Conservation (phyloP, 2,329 filamentous ascomycete genomes). For the Pseudogymnoascus sp. region DNA sequence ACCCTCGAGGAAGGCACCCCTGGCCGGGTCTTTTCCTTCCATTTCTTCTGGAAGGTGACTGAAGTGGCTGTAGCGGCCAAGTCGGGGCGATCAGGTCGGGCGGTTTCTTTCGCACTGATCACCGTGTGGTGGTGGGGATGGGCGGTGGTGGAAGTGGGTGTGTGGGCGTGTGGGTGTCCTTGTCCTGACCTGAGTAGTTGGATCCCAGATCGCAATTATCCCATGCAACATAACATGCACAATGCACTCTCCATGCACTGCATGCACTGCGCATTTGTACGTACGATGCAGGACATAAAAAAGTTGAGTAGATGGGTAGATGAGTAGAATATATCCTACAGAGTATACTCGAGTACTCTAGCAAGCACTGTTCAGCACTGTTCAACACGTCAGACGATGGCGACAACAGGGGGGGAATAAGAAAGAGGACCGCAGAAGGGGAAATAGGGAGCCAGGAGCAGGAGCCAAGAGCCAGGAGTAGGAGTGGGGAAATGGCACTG, state of each 20-base stretch:
- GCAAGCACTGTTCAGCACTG: not conserved
- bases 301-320: not conserved
- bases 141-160: not conserved
- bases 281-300: not conserved
- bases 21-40: not conserved
- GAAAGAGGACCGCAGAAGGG: not conserved
- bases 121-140: constrained; percentile 2
- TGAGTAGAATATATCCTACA: not conserved
- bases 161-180: not conserved
- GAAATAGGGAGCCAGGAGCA: not conserved
- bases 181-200: not conserved
- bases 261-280: not conserved
- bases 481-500: not conserved
- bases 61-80: not conserved
- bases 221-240: not conserved
- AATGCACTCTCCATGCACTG: not conserved
- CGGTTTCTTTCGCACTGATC: constrained; percentile 2
- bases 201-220: not conserved
- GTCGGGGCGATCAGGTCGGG: not conserved
- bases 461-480: not conserved
- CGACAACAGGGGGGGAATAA: not conserved
- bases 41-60: not conserved
- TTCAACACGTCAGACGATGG: not conserved
- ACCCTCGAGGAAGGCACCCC: not conserved
- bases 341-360: not conserved